These are phyloP conservation scores for Ilex aquifolium DNA, from an alignment of 257 asterid genomes.

Conservation along the genomic window DNA sequence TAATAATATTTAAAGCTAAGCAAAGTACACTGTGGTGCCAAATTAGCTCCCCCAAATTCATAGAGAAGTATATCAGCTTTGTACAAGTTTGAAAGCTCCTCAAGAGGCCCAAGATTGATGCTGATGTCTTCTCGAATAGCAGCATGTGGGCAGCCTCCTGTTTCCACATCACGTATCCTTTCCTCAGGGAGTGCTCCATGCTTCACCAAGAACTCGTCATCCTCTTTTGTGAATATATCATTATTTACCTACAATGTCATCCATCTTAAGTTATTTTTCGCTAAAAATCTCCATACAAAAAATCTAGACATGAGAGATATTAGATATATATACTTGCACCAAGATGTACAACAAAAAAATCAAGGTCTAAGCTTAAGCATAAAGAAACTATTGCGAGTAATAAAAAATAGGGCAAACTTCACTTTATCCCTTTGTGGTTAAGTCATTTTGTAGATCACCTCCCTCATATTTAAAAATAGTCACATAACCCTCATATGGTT, in stretches of 20 bases:
- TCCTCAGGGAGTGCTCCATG: constrained; percentile 95
- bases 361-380: no score
- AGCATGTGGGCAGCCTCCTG: constrained; percentile 98
- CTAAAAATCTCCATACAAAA: no score
- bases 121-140: constrained; percentile 96
- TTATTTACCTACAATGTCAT: constrained; percentile 63
- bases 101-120: constrained; percentile 91
- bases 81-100: constrained; percentile 84
- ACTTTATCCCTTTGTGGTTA: no score
- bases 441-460: no score
- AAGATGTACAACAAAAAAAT: no score
- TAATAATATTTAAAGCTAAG: no score
- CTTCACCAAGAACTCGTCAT: constrained; percentile 88
- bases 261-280: background rate
- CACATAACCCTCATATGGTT: no score
- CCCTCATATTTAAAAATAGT: no score
- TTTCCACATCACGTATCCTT: constrained; percentile 95
- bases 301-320: background rate
- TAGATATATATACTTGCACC: background rate
- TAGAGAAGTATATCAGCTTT: constrained; percentile 88
- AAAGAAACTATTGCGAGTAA: background rate
- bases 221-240: constrained; percentile 96
- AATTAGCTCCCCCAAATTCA: constrained; percentile 96
- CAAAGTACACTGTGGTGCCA: no score
- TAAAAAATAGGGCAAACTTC: no score